phyloP scores from a whole-genome alignment of 257 asterid genomes.

The Ehretia macrophylla region DNA sequence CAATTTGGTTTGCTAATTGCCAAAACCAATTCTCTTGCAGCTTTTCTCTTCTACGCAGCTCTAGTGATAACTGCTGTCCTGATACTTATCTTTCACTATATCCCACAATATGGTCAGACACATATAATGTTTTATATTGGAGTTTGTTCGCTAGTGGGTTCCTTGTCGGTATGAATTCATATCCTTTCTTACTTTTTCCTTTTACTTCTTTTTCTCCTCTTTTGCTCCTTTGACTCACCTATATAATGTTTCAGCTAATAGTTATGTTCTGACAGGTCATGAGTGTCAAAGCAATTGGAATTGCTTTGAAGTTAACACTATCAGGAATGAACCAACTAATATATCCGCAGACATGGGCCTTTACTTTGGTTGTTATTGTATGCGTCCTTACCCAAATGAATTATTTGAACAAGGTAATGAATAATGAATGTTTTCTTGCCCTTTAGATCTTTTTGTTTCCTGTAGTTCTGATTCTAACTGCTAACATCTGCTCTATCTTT shows the following conservation, averaged over 20 bases:
- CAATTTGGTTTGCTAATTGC: neutral
- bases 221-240: neutral
- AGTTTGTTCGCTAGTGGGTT: conserved; percentile 42
- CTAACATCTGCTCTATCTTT: no score
- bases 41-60: conserved; percentile 38
- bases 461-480: no score
- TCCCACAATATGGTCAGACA: conserved; percentile 45
- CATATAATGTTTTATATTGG: conserved; percentile 39
- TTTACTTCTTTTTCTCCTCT: neutral
- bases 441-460: neutral
- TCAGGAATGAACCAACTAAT: conserved; percentile 85
- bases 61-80: conserved; percentile 23
- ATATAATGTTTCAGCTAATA: conserved; percentile 8
- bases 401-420: conserved; percentile 76
- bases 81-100: conserved; percentile 35
- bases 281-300: conserved; percentile 96
- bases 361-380: conserved; percentile 58
- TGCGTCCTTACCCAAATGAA: conserved; percentile 91
- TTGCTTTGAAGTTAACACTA: conserved; percentile 87
- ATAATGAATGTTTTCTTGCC: neutral
- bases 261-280: conserved; percentile 59
- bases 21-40: conserved; percentile 11
- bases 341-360: conserved; percentile 93
- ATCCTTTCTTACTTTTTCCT: neutral
- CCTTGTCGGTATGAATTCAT: conserved; percentile 66